Evolutionary conservation across 495 filamentous ascomycete species (phyloP).

Genomic region (Penicillium chermesinum): DNA sequence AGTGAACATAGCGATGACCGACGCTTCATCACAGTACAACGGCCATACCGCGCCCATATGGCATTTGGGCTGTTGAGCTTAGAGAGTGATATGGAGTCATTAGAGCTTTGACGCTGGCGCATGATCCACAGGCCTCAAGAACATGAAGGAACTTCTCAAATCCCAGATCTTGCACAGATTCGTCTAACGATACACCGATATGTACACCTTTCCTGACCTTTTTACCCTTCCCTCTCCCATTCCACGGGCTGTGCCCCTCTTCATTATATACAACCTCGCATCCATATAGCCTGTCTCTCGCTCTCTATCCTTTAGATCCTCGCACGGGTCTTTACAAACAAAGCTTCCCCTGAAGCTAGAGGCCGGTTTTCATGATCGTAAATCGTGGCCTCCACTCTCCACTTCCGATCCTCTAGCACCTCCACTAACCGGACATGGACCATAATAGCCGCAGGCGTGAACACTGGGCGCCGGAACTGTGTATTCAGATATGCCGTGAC

Average conservation of each 20-base stretch:
- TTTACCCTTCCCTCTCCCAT: too few species aligned
- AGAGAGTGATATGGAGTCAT: constrained; percentile 50
- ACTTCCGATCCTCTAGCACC: constrained; percentile 40
- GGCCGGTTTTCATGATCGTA: constrained; percentile 34
- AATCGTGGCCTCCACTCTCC: constrained; percentile 37
- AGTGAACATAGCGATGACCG: constrained; percentile 38
- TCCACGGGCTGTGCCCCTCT: background rate
- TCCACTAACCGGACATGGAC: constrained; percentile 36
- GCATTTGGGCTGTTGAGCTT: constrained; percentile 56
- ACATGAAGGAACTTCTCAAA: too few species aligned
- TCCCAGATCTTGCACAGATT: too few species aligned
- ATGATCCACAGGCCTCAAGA: too few species aligned
- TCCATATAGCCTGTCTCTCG: background rate
- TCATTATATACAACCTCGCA: constrained; percentile 1
- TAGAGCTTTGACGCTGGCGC: constrained; percentile 24
- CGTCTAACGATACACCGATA: too few species aligned
- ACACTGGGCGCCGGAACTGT: constrained; percentile 47
- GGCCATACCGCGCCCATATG: constrained; percentile 43
- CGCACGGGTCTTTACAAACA: constrained; percentile 38
- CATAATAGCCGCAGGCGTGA: constrained; percentile 50
- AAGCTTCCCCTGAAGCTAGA: constrained; percentile 39
- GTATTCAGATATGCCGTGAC: constrained; percentile 58
- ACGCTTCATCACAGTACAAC: constrained; percentile 45
- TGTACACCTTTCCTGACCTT: too few species aligned
- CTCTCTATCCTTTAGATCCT: constrained; percentile 20